These are phyloP conservation scores for Fusarium nanum DNA, from an alignment of 2,329 filamentous ascomycete species.

Conservation along the genomic window DNA sequence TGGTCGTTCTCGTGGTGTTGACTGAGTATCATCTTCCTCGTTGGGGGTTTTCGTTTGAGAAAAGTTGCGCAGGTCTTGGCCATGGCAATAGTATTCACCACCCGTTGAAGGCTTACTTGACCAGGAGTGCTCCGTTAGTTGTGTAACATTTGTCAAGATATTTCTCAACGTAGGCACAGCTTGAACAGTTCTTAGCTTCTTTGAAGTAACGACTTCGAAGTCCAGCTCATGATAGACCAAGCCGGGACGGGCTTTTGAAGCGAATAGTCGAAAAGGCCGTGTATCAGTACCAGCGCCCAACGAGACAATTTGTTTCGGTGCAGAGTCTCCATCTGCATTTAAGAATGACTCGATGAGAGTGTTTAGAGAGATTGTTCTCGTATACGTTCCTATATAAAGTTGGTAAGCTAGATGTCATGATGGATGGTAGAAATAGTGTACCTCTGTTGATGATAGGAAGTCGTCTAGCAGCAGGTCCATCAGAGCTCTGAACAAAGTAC, in stretches of 20 bases:
- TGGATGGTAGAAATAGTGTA: conserved; percentile 52
- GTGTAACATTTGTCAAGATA: conserved; percentile 54
- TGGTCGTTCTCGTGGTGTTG: neutral
- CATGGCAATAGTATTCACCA: conserved; percentile 67
- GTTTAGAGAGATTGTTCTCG: conserved; percentile 87
- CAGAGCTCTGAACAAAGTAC: conserved; percentile 69
- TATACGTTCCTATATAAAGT: conserved; percentile 82
- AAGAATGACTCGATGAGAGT: conserved; percentile 80
- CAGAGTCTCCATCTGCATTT: conserved; percentile 46
- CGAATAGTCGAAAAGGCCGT: conserved; percentile 80
- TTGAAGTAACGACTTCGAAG: conserved; percentile 78
- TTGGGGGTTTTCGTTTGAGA: neutral
- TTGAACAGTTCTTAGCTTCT: conserved; percentile 70
- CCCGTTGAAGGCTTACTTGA: conserved; percentile 51
- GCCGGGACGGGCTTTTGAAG: conserved; percentile 52
- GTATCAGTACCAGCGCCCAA: conserved; percentile 96
- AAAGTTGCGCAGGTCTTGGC: conserved; percentile 72
- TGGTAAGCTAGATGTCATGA: neutral
- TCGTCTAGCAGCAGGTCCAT: conserved; percentile 67
- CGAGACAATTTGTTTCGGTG: conserved; percentile 82
- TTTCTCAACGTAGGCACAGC: conserved; percentile 57
- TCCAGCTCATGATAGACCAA: conserved; percentile 93
- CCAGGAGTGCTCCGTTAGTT: conserved; percentile 55
- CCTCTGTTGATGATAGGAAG: conserved; percentile 96
- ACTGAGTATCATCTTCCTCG: neutral